A percentile compares a stretch with the other conserved stretches of the same genome.
Conservation (phyloP, 176 grass and related monocot species). For the Lolium rigidum region DNA sequence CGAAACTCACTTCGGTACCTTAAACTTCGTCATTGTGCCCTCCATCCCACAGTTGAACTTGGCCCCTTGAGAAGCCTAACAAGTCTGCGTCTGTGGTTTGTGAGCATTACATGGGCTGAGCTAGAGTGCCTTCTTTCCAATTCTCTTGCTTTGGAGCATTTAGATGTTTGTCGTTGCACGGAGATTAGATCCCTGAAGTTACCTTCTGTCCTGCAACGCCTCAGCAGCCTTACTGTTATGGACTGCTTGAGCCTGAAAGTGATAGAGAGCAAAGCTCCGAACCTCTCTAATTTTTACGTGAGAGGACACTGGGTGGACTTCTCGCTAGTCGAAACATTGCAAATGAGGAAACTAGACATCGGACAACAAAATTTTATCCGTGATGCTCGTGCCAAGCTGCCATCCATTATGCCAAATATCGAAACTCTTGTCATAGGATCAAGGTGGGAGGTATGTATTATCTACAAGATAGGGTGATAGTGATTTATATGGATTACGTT, state of each 20-base stretch:
- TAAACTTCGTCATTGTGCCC: conserved; percentile 1
- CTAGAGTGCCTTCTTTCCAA: background rate
- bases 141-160: background rate
- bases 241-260: background rate
- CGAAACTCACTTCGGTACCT: background rate
- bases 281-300: background rate
- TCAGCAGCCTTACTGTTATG: background rate
- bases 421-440: conserved; percentile 21
- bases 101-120: conserved; percentile 14
- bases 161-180: background rate
- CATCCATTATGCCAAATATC: conserved; percentile 13
- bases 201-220: conserved; percentile 1
- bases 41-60: conserved; percentile 7
- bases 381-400: background rate
- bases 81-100: background rate
- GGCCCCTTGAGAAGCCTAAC: conserved; percentile 29
- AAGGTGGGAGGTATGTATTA: conserved; percentile 8
- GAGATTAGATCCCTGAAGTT: background rate
- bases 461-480: background rate
- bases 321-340: conserved; percentile 19
- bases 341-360: background rate
- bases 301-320: background rate
- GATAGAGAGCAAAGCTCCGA: conserved; percentile 36
- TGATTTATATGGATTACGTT: background rate
- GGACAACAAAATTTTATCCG: background rate